Percentiles rank a stretch among this genome's conserved stretches.
Evolutionary conservation across 768 basidiomycete genomes (phyloP).

Genomic region (Trametes elegans): DNA sequence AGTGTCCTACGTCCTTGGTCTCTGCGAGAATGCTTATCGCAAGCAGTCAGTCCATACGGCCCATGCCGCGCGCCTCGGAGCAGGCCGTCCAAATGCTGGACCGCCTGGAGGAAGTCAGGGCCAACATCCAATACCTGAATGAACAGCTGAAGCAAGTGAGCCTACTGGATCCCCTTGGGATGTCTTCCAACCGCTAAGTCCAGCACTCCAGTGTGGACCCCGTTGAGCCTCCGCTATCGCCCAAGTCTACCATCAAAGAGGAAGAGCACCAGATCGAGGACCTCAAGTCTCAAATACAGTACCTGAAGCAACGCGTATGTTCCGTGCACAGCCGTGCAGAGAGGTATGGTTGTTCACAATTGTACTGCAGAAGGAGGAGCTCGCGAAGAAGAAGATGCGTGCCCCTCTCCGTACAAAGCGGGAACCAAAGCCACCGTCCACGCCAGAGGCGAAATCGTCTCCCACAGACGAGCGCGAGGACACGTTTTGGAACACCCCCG

Average conservation of each 20-base stretch:
- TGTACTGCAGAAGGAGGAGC: slow-evolving; percentile 28
- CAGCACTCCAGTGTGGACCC: slow-evolving; percentile 25
- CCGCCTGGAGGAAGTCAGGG: slow-evolving; percentile 36
- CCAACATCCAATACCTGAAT: slow-evolving; percentile 36
- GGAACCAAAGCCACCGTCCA: slow-evolving; percentile 21
- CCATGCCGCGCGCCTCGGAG: slow-evolving; percentile 49
- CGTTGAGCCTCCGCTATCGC: slow-evolving; percentile 27
- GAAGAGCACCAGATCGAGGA: slow-evolving; percentile 45
- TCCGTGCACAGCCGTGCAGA: too few relatives aligned
- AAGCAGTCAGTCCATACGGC: slow-evolving; percentile 43
- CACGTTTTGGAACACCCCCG: slow-evolving; percentile 63
- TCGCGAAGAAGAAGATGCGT: slow-evolving; percentile 23
- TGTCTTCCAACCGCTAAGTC: slow-evolving; percentile 19
- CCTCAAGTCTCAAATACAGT: slow-evolving; percentile 40
- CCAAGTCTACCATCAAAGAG: slow-evolving; percentile 31
- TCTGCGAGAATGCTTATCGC: neutral
- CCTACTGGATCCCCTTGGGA: neutral
- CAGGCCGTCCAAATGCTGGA: slow-evolving; percentile 39
- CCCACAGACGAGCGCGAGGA: slow-evolving; percentile 44
- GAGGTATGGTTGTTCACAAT: neutral
- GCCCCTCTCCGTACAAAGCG: slow-evolving; percentile 7
- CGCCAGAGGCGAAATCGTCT: slow-evolving; percentile 22
- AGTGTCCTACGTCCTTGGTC: slow-evolving; percentile 28
- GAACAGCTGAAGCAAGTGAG: slow-evolving; percentile 41
- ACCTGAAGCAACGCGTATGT: slow-evolving; percentile 39